Percentiles rank a stretch among this genome's conserved stretches.
These are phyloP conservation scores for Eleusine indica DNA, from an alignment of 176 grass and related monocot species.

Conservation along the genomic window DNA sequence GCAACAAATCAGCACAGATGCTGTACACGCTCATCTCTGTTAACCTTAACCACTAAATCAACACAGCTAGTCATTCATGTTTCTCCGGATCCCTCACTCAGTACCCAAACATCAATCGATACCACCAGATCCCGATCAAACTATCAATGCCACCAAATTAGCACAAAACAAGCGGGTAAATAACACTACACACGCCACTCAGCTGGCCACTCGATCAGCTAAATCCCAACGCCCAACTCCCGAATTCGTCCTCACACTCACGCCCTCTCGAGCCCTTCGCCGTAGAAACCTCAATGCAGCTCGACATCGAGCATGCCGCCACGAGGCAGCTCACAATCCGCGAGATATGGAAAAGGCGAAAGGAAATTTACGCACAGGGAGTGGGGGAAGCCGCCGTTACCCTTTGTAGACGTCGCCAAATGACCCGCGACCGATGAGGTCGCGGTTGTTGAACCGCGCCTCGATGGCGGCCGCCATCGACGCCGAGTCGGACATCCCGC, in stretches of 20 bases:
- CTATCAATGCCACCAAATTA: constrained; percentile 30
- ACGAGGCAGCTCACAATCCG: constrained; percentile 23
- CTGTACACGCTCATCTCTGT: neutral
- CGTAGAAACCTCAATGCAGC: constrained; percentile 40
- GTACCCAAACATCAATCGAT: constrained; percentile 1
- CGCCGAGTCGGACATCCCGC: constrained; percentile 64
- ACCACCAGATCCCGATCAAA: constrained; percentile 27
- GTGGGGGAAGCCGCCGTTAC: constrained; percentile 35
- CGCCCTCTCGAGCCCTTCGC: neutral
- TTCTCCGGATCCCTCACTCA: constrained; percentile 9
- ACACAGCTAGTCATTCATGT: neutral
- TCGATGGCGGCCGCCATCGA: constrained; percentile 78
- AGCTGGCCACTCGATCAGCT: constrained; percentile 25
- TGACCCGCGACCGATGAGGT: constrained; percentile 83
- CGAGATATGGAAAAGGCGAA: neutral
- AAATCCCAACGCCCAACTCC: constrained; percentile 19
- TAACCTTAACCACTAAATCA: constrained; percentile 15
- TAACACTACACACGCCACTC: constrained; percentile 15
- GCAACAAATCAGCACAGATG: neutral
- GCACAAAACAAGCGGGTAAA: neutral
- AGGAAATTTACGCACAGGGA: neutral
- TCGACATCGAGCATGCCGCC: constrained; percentile 21
- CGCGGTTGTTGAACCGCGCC: constrained; percentile 74
- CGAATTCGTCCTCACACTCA: neutral
- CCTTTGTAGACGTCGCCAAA: constrained; percentile 98